Evolutionary conservation across 2,329 filamentous ascomycete genomes (phyloP).

Genomic region (Cladophialophora chaetospira): DNA sequence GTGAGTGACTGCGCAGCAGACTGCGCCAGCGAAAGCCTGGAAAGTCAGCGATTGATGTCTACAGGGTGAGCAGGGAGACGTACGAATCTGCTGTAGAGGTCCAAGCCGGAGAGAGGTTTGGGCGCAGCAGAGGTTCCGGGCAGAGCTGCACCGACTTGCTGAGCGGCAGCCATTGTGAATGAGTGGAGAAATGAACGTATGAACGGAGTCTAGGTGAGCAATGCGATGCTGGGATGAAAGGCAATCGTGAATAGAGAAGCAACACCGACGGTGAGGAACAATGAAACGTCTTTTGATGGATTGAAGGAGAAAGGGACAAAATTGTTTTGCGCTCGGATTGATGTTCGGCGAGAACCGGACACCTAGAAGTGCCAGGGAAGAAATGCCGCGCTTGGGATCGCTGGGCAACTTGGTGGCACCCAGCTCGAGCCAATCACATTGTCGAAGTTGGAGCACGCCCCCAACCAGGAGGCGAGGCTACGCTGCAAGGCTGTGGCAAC

Average conservation of each 20-base stretch:
- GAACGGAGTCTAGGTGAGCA: conserved; percentile 10
- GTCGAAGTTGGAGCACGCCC: too few species aligned
- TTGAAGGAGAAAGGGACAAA: neutral
- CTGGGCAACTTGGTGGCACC: too few species aligned
- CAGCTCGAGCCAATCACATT: too few species aligned
- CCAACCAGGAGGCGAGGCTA: too few species aligned
- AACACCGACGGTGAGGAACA: too few species aligned
- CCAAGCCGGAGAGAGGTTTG: conserved; percentile 62
- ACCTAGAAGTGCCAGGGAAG: too few species aligned
- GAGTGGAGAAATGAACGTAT: conserved; percentile 22
- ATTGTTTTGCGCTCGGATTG: too few species aligned
- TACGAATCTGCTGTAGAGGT: conserved; percentile 69
- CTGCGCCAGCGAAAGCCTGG: conserved; percentile 83
- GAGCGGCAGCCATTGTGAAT: conserved; percentile 46
- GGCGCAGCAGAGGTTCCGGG: conserved; percentile 49
- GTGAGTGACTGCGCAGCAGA: conserved; percentile 98
- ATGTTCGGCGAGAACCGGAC: too few species aligned
- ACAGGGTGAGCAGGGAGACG: conserved; percentile 5
- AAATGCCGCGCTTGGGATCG: too few species aligned
- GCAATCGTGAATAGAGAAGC: neutral
- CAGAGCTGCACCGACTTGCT: conserved; percentile 58
- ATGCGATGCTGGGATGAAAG: neutral
- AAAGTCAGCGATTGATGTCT: neutral
- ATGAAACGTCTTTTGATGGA: neutral
- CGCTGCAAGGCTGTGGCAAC: too few species aligned